Conservation (phyloP, 805 yeast species). For the Yamadazyma sp. region DNA sequence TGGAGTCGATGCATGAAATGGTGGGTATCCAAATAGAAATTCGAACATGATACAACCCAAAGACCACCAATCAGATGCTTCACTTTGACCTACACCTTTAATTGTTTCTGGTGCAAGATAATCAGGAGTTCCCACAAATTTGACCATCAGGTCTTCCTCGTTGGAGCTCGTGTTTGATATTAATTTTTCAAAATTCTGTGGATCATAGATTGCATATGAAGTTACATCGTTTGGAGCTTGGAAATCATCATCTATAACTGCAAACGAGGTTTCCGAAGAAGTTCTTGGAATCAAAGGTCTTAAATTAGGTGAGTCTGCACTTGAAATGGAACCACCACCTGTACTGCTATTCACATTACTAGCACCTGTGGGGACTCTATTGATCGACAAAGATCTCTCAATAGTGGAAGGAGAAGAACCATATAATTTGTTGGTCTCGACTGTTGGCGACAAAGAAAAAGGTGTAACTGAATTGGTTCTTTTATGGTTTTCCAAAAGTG, state of each 20-base stretch:
- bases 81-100: conserved; percentile 76
- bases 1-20: conserved; percentile 82
- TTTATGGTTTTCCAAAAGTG: conserved; percentile 27
- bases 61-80: conserved; percentile 98
- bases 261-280: conserved; percentile 56
- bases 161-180: conserved; percentile 12
- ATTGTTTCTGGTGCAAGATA: conserved; percentile 97
- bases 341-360: not conserved
- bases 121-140: conserved; percentile 96
- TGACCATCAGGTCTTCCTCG: conserved; percentile 29
- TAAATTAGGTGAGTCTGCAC: conserved; percentile 48
- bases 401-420: conserved; percentile 11
- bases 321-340: conserved; percentile 31
- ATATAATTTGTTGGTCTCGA: conserved; percentile 21
- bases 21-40: conserved; percentile 89
- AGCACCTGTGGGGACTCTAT: conserved; percentile 11
- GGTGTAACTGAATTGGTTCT: conserved; percentile 44
- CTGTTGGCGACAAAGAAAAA: conserved; percentile 40
- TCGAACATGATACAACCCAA: conserved; percentile 94
- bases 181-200: conserved; percentile 38
- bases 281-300: conserved; percentile 48
- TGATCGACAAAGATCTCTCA: conserved; percentile 1
- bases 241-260: conserved; percentile 50
- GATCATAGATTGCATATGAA: conserved; percentile 69
- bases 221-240: conserved; percentile 23